Percentiles rank a stretch among this genome's conserved stretches.
Evolutionary conservation across 257 asterid species (phyloP).

Genomic region (Nemophila menziesii): DNA sequence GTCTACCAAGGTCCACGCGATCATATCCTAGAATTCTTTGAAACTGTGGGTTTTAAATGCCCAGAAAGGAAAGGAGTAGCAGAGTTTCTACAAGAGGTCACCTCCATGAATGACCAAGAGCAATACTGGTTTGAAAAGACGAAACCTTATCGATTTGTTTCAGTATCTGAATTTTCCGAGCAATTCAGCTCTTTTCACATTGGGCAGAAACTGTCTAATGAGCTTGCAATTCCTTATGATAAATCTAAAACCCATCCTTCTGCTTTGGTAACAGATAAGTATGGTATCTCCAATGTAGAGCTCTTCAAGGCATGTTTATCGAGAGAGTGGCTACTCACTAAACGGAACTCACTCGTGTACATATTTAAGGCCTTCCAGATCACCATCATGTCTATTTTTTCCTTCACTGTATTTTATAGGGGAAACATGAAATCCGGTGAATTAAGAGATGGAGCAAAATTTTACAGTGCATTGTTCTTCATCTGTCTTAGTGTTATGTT

Average conservation of each 20-base stretch:
- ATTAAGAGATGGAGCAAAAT: slow-evolving; percentile 25
- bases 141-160: slow-evolving; percentile 23
- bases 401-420: slow-evolving; percentile 30
- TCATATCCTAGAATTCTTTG: slow-evolving; percentile 27
- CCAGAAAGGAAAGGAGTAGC: slow-evolving; percentile 47
- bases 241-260: slow-evolving; percentile 20
- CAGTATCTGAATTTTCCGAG: slow-evolving; percentile 23
- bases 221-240: slow-evolving; percentile 26
- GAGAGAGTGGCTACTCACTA: slow-evolving; percentile 34
- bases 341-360: slow-evolving; percentile 35
- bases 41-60: slow-evolving; percentile 33
- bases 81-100: slow-evolving; percentile 53
- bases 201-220: slow-evolving; percentile 25
- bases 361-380: slow-evolving; percentile 29
- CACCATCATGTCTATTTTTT: slow-evolving; percentile 12
- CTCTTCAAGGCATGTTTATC: slow-evolving; percentile 29
- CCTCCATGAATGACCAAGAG: slow-evolving; percentile 39
- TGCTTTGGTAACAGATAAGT: slow-evolving; percentile 29
- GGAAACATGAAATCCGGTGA: slow-evolving; percentile 29
- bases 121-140: slow-evolving; percentile 33
- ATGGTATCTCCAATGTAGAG: slow-evolving; percentile 29
- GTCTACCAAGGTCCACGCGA: slow-evolving; percentile 52
- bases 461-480: slow-evolving; percentile 33
- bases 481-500: slow-evolving; percentile 26
- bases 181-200: slow-evolving; percentile 25